These are phyloP conservation scores for Aspergillus sergii DNA, from an alignment of 2,329 filamentous ascomycete species.

Conservation along the genomic window DNA sequence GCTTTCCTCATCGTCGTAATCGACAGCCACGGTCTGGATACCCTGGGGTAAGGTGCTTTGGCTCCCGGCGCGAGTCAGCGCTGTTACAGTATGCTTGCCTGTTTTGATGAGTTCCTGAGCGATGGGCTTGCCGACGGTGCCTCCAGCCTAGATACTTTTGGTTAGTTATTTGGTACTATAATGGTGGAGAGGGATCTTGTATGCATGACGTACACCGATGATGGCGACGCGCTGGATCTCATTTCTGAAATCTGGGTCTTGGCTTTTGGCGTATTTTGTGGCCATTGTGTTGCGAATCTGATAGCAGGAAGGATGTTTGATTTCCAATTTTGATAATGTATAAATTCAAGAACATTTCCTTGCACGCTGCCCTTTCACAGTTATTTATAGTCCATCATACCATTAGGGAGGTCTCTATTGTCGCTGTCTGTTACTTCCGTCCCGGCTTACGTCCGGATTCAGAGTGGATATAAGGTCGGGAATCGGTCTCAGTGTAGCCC, in stretches of 20 bases:
- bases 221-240: slow-evolving; percentile 38
- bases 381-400: not conserved
- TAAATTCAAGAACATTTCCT: not conserved
- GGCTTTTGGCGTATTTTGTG: slow-evolving; percentile 4
- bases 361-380: no score
- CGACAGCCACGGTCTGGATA: slow-evolving; percentile 1
- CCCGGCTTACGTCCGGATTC: not conserved
- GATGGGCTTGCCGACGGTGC: slow-evolving; percentile 34
- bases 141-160: slow-evolving; percentile 31
- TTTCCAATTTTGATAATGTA: not conserved
- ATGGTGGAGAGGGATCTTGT: not conserved
- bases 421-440: not conserved
- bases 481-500: not conserved
- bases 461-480: no score
- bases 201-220: slow-evolving; percentile 34
- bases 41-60: not conserved
- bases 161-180: slow-evolving; percentile 3
- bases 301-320: not conserved
- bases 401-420: not conserved
- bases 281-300: not conserved
- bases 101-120: slow-evolving; percentile 45
- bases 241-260: slow-evolving; percentile 10
- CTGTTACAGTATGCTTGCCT: slow-evolving; percentile 55
- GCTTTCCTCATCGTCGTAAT: slow-evolving; percentile 6
- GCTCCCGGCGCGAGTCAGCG: slow-evolving; percentile 45